phyloP scores from a whole-genome alignment of 768 basidiomycete genomes.

The Leccinum variicolor region DNA sequence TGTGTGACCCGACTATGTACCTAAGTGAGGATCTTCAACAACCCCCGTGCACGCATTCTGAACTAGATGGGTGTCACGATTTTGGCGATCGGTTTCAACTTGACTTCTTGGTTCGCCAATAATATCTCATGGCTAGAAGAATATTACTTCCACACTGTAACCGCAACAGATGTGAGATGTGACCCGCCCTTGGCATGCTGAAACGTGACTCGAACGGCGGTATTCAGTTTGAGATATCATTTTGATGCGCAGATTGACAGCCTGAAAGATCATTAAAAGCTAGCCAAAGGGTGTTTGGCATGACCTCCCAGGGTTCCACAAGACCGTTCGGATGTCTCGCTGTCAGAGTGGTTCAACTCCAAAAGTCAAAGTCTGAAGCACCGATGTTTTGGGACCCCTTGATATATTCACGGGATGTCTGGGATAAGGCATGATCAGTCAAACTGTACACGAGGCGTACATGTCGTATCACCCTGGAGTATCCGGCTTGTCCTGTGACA shows the following conservation, averaged over 20 bases:
- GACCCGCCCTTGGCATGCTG: not conserved
- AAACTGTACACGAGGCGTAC: not conserved
- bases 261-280: not conserved
- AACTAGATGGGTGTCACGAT: not conserved
- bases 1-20: not conserved
- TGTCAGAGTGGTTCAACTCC: not conserved
- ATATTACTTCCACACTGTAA: not conserved
- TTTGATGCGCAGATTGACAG: not conserved
- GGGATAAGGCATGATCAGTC: not conserved
- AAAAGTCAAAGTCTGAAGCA: not conserved
- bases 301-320: not conserved
- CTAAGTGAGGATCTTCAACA: not conserved
- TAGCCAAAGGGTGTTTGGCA: not conserved
- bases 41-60: not conserved
- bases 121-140: not conserved
- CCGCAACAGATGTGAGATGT: not conserved
- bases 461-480: not conserved
- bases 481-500: not conserved
- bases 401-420: not conserved
- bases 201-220: not conserved
- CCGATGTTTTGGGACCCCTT: not conserved
- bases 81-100: conserved; percentile 8
- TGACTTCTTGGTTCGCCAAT: not conserved
- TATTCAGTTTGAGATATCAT: not conserved
- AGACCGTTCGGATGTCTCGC: not conserved